These are phyloP conservation scores for Hygrocybe coccinea DNA, from an alignment of 768 basidiomycete genomes.

Conservation along the genomic window DNA sequence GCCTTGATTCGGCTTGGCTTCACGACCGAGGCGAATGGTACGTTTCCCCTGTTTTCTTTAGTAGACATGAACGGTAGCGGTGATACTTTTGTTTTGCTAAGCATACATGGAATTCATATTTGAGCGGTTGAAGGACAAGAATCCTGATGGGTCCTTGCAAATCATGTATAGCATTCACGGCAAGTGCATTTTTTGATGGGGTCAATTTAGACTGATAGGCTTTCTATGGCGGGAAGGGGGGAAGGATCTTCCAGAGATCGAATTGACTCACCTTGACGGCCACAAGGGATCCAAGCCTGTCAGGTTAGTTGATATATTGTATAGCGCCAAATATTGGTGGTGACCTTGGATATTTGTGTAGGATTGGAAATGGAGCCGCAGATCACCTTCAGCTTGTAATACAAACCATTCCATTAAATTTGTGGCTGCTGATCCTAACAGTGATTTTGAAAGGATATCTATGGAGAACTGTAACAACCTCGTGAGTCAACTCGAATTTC, in stretches of 20 bases:
- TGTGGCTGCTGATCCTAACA: conserved; percentile 10
- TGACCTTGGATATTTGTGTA: conserved; percentile 15
- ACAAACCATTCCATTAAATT: not conserved
- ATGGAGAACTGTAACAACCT: conserved; percentile 80
- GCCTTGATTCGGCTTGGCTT: conserved; percentile 91
- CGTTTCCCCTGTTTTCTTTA: conserved; percentile 13
- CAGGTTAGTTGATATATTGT: conserved; percentile 34
- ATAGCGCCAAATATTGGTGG: not conserved
- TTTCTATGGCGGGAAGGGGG: conserved; percentile 38
- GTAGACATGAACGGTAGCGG: not conserved
- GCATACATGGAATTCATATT: conserved; percentile 92
- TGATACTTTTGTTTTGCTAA: conserved; percentile 23
- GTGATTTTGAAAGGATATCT: conserved; percentile 71
- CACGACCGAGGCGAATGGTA: conserved; percentile 86
- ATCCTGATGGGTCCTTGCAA: conserved; percentile 86
- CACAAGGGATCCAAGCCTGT: conserved; percentile 84
- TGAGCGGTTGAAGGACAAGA: conserved; percentile 73
- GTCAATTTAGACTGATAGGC: not conserved
- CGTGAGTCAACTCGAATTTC: not conserved
- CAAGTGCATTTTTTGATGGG: conserved; percentile 14
- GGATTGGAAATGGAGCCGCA: conserved; percentile 94
- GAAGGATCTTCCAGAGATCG: conserved; percentile 79
- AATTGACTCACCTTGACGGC: conserved; percentile 82
- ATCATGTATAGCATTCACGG: conserved; percentile 99
- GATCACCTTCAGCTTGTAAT: conserved; percentile 83